Evolutionary conservation across 2,329 filamentous ascomycete genomes (phyloP).

Genomic region (Graphium sp.): DNA sequence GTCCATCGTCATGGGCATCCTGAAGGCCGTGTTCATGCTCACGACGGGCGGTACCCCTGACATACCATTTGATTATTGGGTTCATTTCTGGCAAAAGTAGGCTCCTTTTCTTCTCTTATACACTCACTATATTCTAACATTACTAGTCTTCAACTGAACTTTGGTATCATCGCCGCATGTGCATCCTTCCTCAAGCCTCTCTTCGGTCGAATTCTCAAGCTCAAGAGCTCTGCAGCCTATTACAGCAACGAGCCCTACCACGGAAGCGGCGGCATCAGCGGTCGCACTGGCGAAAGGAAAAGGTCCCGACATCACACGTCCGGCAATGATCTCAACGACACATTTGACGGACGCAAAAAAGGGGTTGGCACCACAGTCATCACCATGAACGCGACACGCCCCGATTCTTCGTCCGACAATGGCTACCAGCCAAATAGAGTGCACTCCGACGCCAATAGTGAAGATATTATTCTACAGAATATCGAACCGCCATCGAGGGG

Average conservation of each 20-base stretch:
- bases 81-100: slow-evolving; percentile 11
- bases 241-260: slow-evolving; percentile 4
- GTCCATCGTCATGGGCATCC: slow-evolving; percentile 12
- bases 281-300: slow-evolving; percentile 1
- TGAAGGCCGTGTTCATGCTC: slow-evolving; percentile 13
- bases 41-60: slow-evolving; percentile 11
- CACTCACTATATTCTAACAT: neutral
- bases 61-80: slow-evolving; percentile 10
- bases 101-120: neutral
- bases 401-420: neutral
- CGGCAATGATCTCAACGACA: neutral
- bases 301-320: neutral
- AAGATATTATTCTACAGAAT: slow-evolving; percentile 4
- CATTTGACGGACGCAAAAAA: slow-evolving; percentile 1
- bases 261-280: slow-evolving; percentile 2
- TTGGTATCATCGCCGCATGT: slow-evolving; percentile 12
- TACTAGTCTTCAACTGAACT: slow-evolving; percentile 10
- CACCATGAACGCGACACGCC: neutral
- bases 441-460: slow-evolving; percentile 4
- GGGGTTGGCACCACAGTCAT: neutral
- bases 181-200: slow-evolving; percentile 11
- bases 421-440: neutral
- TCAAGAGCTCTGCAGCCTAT: slow-evolving; percentile 6
- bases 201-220: slow-evolving; percentile 8
- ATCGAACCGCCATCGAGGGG: neutral